Conservation (phyloP, 1,139 yeast genomes). For the Spathaspora sp. region DNA sequence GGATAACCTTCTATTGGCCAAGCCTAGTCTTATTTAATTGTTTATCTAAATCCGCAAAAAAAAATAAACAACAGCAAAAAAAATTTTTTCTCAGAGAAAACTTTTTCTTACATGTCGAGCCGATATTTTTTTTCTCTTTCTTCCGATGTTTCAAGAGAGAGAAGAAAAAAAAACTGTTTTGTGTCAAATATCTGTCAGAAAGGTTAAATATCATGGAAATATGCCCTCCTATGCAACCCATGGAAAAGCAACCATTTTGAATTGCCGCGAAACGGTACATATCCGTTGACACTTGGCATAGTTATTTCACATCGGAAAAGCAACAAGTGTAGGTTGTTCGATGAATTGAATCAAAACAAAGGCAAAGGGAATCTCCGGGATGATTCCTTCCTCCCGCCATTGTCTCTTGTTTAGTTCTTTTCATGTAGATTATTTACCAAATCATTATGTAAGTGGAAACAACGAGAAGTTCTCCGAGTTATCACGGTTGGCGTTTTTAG, state of each 20-base stretch:
- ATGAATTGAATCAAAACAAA: too few species aligned
- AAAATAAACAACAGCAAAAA: background rate
- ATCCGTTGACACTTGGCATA: background rate
- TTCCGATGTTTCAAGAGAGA: too few species aligned
- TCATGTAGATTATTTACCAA: too few species aligned
- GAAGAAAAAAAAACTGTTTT: background rate
- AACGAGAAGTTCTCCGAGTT: too few species aligned
- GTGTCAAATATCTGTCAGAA: background rate
- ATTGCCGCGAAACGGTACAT: background rate
- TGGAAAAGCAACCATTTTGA: background rate
- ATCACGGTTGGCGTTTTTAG: background rate
- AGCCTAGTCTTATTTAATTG: slow-evolving; percentile 1
- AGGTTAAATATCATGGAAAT: too few species aligned
- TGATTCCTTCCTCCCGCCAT: too few species aligned
- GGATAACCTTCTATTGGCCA: slow-evolving; percentile 1
- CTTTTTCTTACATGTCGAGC: background rate
- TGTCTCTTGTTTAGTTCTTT: too few species aligned
- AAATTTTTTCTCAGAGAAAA: background rate
- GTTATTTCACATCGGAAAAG: too few species aligned
- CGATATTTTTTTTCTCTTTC: background rate
- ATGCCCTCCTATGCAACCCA: background rate
- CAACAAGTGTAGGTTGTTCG: too few species aligned
- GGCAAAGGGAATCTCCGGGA: too few species aligned
- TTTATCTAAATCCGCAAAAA: background rate
- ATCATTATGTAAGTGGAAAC: too few species aligned